Evolutionary conservation across 257 asterid genomes (phyloP), one percentile per base, ranked within the genome.

Genomic region (Cruciata laevipes): DNA sequence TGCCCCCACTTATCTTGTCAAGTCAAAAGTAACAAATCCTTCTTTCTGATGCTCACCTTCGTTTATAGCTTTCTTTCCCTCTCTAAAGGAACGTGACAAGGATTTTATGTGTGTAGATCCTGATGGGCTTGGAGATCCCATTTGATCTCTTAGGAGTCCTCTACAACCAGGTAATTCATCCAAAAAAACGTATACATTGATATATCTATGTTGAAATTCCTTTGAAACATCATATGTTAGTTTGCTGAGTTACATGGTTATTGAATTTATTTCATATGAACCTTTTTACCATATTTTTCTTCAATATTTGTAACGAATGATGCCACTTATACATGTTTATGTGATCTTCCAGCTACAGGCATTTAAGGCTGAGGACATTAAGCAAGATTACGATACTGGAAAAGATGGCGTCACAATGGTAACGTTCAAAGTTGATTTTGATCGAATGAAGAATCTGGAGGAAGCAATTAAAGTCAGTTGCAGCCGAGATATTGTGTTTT

Each of bases 311-410:
- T 65, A 7, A 14, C 9, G 18, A 21, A 44, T 32, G 27, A 14
- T 68, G 30, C 9, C 32, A 32, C 53, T n/a, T 24, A 55, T 17
- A 11, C n/a, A 32, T 20, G 5, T 18, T 58, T 58, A 17, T 47
- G 23, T 38, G 53, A 40, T 38, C 7, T 61, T 72, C 82, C 96
- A 93, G 99, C 95, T 93, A 58, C 99, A 90, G 71, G 74, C 86
- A 7, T 88, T 80, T 77, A 75, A 89, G 84, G 97, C 73, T 51
- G 99, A 93, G 81, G 97, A 90, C 72, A 90, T 93, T 78, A 87
- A 86, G 79, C 97, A 93, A 82, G 96, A 93, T 78, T 93, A 90
- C 71, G 95, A 90, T 61, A 90, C 95, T 13, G 98, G 96, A 61
- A 90, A 90, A 77, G 95, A 85, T 73, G 87, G 86, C 62, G 83